Conservation (phyloP, 2,329 filamentous ascomycete genomes). For the Hirsutella minnesotensis region DNA sequence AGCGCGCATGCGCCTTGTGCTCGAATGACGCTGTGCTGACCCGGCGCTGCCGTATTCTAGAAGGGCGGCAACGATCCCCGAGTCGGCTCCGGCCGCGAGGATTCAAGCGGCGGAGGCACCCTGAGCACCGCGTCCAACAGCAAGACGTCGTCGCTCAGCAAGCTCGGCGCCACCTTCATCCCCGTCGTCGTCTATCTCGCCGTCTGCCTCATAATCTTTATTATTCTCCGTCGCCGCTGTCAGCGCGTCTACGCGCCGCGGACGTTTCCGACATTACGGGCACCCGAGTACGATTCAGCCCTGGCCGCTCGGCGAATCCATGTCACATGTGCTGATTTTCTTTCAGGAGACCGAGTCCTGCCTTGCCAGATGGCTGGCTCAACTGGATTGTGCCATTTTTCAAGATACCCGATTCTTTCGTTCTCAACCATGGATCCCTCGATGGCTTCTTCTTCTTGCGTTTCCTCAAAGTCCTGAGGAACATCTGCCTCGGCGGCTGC, state of each 20-base stretch:
- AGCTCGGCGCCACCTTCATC: conserved; percentile 37
- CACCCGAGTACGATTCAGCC: conserved; percentile 21
- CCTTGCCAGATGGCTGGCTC: conserved; percentile 43
- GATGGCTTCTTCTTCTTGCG: conserved; percentile 87
- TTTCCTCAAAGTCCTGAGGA: conserved; percentile 56
- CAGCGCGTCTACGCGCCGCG: conserved; percentile 44
- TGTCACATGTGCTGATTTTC: not conserved
- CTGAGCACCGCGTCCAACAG: conserved; percentile 18
- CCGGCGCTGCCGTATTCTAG: not conserved
- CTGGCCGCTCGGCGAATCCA: not conserved
- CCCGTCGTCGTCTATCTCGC: conserved; percentile 39
- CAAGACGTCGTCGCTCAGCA: conserved; percentile 22
- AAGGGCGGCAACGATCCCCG: conserved; percentile 15
- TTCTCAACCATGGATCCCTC: conserved; percentile 82
- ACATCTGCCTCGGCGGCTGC: conserved; percentile 74
- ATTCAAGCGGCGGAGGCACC: conserved; percentile 19
- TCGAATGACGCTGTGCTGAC: no score
- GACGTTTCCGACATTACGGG: conserved; percentile 34
- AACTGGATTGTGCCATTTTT: conserved; percentile 60
- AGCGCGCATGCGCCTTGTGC: no score
- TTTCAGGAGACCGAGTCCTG: conserved; percentile 1
- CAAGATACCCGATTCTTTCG: conserved; percentile 60
- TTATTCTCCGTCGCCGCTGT: conserved; percentile 32
- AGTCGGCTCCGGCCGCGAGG: conserved; percentile 21
- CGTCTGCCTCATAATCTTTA: conserved; percentile 38